Conservation (phyloP, 2,329 filamentous ascomycete species). For the Grosmannia penicillata region DNA sequence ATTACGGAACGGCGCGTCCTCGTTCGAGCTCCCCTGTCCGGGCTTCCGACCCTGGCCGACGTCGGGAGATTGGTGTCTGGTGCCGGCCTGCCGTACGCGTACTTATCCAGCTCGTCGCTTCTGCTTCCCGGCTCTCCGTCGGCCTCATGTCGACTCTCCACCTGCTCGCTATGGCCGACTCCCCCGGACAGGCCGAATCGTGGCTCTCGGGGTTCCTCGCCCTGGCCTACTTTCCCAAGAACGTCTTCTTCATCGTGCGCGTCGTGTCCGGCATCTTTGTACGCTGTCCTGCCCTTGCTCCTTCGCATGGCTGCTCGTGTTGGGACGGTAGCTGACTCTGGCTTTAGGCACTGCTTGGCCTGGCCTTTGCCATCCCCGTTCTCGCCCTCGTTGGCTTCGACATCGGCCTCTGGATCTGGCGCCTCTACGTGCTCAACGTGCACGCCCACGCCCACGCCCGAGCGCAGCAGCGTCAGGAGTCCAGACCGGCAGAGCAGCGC, state of each 20-base stretch:
- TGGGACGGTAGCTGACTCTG: background rate
- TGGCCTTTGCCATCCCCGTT: constrained; percentile 31
- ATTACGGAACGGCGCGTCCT: no score
- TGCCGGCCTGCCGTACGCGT: no score
- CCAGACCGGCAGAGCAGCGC: background rate
- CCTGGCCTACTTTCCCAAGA: constrained; percentile 8
- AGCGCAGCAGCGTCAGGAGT: constrained; percentile 2
- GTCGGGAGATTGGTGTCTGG: no score
- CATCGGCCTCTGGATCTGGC: constrained; percentile 37
- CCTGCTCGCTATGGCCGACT: constrained; percentile 4
- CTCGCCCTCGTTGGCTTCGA: constrained; percentile 34
- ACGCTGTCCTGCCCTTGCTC: background rate
- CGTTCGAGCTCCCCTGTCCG: no score
- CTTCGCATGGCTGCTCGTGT: background rate
- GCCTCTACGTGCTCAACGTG: constrained; percentile 20
- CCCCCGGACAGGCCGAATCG: constrained; percentile 3
- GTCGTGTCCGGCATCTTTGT: constrained; percentile 12
- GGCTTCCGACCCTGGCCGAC: no score
- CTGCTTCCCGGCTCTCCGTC: no score
- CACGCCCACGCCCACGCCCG: constrained; percentile 1
- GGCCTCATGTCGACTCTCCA: no score
- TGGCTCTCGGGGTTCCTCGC: constrained; percentile 6
- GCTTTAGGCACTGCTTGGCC: constrained; percentile 25
- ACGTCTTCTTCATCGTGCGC: constrained; percentile 5
- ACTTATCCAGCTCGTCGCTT: background rate